These are phyloP conservation scores for Fragilaria crotonensis DNA, from an alignment of 108 stramenopile species.

Conservation along the genomic window DNA sequence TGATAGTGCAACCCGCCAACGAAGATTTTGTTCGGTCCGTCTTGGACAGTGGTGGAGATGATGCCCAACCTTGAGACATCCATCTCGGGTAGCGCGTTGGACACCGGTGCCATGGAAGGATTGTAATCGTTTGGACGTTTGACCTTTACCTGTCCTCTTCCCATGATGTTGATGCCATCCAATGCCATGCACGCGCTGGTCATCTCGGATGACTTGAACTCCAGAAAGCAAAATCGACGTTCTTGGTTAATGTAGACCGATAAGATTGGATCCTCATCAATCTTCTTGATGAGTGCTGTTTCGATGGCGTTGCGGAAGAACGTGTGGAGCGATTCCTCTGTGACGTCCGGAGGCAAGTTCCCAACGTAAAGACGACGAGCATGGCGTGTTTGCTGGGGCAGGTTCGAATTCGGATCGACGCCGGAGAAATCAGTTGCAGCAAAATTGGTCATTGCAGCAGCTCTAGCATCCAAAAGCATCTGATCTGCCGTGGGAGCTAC, in stretches of 20 bases:
- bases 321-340: constrained; percentile 71
- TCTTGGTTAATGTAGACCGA: constrained; percentile 92
- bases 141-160: constrained; percentile 81
- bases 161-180: constrained; percentile 84
- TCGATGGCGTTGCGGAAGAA: constrained; percentile 85
- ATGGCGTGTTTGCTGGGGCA: constrained; percentile 88
- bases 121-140: constrained; percentile 97
- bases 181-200: constrained; percentile 85
- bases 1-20: constrained; percentile 97
- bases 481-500: constrained; percentile 64
- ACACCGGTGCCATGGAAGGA: constrained; percentile 68
- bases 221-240: constrained; percentile 92
- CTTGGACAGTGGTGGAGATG: constrained; percentile 78
- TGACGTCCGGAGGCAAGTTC: constrained; percentile 67
- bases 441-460: constrained; percentile 16
- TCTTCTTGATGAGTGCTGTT: constrained; percentile 27
- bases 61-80: constrained; percentile 82
- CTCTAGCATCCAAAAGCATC: constrained; percentile 45
- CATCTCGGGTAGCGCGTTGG: constrained; percentile 41
- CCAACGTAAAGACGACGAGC: constrained; percentile 95
- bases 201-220: constrained; percentile 92
- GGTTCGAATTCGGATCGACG: constrained; percentile 8
- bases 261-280: constrained; percentile 76
- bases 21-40: constrained; percentile 98
- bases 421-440: constrained; percentile 38